phyloP scores from a whole-genome alignment of 176 grass and related monocot genomes.

The Hyparrhenia diplandra region DNA sequence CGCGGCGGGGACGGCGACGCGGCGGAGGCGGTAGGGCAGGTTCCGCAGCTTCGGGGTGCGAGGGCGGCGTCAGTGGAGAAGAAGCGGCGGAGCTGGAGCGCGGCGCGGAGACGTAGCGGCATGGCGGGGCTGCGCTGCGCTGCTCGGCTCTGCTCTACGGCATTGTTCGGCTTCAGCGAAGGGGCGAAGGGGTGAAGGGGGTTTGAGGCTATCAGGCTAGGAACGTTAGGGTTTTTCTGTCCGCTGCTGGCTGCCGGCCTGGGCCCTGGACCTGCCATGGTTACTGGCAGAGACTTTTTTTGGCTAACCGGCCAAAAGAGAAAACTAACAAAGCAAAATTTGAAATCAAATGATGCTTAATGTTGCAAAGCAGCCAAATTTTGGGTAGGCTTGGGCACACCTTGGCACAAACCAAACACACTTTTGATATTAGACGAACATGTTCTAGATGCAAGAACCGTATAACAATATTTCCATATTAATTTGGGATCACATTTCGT shows the following conservation, averaged over 20 bases:
- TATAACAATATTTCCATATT: no score
- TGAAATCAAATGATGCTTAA: no score
- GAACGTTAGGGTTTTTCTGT: slow-evolving; percentile 12
- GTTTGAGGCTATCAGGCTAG: not conserved
- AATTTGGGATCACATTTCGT: no score
- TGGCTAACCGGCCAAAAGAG: no score
- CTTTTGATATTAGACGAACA: no score
- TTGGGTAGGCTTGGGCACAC: no score
- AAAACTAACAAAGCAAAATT: no score
- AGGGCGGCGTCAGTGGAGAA: slow-evolving; percentile 13
- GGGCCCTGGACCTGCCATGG: not conserved
- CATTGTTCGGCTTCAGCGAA: slow-evolving; percentile 13
- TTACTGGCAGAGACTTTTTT: no score
- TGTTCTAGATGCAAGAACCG: no score
- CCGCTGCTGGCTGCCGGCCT: not conserved
- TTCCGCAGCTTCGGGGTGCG: slow-evolving; percentile 42
- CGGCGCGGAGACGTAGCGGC: slow-evolving; percentile 18
- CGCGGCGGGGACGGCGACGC: slow-evolving; percentile 49
- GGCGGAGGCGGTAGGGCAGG: slow-evolving; percentile 41
- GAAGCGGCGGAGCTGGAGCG: slow-evolving; percentile 22
- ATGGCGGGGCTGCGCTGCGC: slow-evolving; percentile 10
- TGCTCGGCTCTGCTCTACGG: slow-evolving; percentile 7
- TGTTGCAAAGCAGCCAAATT: no score
- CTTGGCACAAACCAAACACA: no score
- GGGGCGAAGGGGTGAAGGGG: not conserved